Conservation (phyloP, 805 yeast genomes). For the Candida caryicola region DNA sequence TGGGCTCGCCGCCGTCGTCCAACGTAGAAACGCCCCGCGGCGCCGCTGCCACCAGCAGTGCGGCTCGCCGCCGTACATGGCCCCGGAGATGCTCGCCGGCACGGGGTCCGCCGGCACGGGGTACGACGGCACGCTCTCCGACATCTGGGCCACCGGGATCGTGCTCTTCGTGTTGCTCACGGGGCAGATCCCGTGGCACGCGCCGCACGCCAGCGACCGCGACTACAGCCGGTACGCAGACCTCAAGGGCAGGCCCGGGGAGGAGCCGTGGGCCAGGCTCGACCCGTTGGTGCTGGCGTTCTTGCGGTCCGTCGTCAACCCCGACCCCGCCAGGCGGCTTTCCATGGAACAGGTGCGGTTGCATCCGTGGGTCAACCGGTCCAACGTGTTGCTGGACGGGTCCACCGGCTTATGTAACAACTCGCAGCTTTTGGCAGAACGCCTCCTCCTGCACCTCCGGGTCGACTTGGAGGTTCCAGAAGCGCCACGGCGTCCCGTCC, state of each 20-base stretch:
- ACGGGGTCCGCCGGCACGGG: slow-evolving; percentile 56
- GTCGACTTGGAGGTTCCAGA: slow-evolving; percentile 47
- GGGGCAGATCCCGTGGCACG: slow-evolving; percentile 74
- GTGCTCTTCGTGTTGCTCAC: slow-evolving; percentile 59
- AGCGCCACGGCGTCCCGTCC: neutral
- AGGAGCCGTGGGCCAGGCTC: slow-evolving; percentile 48
- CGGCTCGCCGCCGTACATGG: slow-evolving; percentile 77
- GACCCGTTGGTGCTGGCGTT: slow-evolving; percentile 49
- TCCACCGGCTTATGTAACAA: slow-evolving; percentile 45
- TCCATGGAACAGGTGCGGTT: slow-evolving; percentile 37
- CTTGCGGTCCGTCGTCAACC: slow-evolving; percentile 50
- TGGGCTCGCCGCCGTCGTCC: slow-evolving; percentile 48
- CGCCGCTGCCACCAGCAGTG: slow-evolving; percentile 52
- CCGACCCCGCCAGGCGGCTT: slow-evolving; percentile 45
- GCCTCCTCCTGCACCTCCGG: slow-evolving; percentile 49
- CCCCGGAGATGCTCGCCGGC: slow-evolving; percentile 60
- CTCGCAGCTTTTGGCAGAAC: slow-evolving; percentile 49
- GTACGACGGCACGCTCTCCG: slow-evolving; percentile 60
- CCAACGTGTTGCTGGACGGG: slow-evolving; percentile 40
- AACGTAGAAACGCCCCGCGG: slow-evolving; percentile 41
- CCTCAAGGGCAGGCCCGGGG: neutral
- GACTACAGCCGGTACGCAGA: neutral
- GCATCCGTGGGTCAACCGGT: slow-evolving; percentile 56
- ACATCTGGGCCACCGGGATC: slow-evolving; percentile 70
- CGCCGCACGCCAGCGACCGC: slow-evolving; percentile 49